phyloP scores from a whole-genome alignment of 2,329 filamentous ascomycete genomes.

The Trichophyton rubrum region DNA sequence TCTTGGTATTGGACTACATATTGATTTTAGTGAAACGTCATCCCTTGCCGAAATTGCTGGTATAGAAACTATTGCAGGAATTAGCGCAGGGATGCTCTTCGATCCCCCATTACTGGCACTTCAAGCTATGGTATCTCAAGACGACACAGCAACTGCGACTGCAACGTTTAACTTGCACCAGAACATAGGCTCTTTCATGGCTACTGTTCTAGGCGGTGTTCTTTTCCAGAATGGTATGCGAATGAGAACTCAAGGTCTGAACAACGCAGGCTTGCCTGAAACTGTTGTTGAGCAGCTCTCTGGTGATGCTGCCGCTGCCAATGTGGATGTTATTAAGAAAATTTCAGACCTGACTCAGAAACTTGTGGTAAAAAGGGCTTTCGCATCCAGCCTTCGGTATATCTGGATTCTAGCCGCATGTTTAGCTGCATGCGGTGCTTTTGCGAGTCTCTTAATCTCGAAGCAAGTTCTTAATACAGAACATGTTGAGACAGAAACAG shows the following conservation, averaged over 20 bases:
- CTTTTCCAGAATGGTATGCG: constrained; percentile 67
- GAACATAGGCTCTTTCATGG: constrained; percentile 55
- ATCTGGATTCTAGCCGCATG: constrained; percentile 39
- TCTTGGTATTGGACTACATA: constrained; percentile 38
- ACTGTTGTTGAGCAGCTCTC: constrained; percentile 17
- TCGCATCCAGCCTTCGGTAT: constrained; percentile 38
- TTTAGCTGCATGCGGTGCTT: constrained; percentile 20
- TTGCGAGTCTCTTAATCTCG: neutral
- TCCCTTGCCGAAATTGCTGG: constrained; percentile 33
- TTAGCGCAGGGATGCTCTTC: constrained; percentile 43
- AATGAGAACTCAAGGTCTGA: constrained; percentile 25
- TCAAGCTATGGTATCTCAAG: constrained; percentile 40
- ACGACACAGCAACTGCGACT: constrained; percentile 40
- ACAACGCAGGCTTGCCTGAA: neutral
- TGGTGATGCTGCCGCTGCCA: constrained; percentile 36
- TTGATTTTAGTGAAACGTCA: constrained; percentile 28
- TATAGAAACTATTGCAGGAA: constrained; percentile 39
- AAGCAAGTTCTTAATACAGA: neutral
- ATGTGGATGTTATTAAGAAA: constrained; percentile 31
- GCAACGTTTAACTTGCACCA: constrained; percentile 46
- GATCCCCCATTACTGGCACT: constrained; percentile 45
- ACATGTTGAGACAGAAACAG: constrained; percentile 4
- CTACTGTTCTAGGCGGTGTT: constrained; percentile 62
- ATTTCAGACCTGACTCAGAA: constrained; percentile 30
- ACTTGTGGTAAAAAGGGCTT: constrained; percentile 34